Evolutionary conservation across 345 rosid genomes (phyloP), one percentile per base, ranked within the genome.

Genomic region (Populus euphratica): DNA sequence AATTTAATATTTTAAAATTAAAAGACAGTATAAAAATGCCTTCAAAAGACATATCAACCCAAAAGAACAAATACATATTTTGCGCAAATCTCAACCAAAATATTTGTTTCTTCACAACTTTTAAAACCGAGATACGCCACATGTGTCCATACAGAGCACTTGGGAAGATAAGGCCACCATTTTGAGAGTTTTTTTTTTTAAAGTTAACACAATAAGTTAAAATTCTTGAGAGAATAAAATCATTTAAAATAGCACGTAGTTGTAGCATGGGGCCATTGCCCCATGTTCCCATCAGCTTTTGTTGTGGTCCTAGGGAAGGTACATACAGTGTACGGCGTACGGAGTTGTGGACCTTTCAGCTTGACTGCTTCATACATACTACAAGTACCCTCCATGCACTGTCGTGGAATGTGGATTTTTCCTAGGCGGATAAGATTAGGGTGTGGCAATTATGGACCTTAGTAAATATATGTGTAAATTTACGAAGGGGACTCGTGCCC

Each of bases 301-400:
- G 20, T 10, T 0, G 23, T 7, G 12, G 29, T 29, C 21, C 47
- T n/a, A 59, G 77, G 77, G 6, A 27, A 44, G 66, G 77, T 59
- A 76, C 61, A 41, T 8, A 1, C 29, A 18, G 6, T 41, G 79
- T 77, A 77, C 79, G 79, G 73, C 8, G 0, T 56, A 17, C 68
- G 68, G 68, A 56, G 59, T 2, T 38, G 68, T 52, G 54, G 78
- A 36, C 16, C 18, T 31, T 33, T 66, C 20, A n/a, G 39, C 25
- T 27, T 35, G 23, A 0, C 76, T 64, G 31, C 29, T 74, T 35
- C 49, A 29, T 44, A 23, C 54, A 35, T 25, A 39, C 13, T 31
- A 5, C 20, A 4, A 13, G 8, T 8, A 41, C 70, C 43, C 21
- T 16, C 1, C 21, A 8, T 1, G 27, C 70, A 36, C 44, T 66